These are phyloP conservation scores for Rhizoctonia solani DNA, from an alignment of 1,284 basidiomycete genomes.

Conservation along the genomic window DNA sequence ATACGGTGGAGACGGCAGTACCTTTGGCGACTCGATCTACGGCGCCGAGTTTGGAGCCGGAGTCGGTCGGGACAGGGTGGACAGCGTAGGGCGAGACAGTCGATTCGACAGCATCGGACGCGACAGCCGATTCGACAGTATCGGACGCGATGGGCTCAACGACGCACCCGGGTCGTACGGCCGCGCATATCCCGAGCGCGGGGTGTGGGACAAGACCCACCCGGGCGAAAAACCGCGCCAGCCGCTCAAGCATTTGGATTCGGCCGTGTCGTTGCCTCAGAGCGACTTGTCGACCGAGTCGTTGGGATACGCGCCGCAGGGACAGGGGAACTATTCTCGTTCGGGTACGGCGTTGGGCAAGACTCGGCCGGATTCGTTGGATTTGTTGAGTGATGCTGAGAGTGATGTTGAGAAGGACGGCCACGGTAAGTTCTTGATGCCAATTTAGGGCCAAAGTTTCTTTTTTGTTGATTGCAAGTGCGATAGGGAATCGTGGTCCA, in stretches of 20 bases:
- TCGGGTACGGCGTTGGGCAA: conserved; percentile 11
- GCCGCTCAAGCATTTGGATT: conserved; percentile 15
- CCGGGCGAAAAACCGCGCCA: neutral
- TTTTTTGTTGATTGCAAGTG: neutral
- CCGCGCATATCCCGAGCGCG: conserved; percentile 14
- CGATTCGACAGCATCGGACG: conserved; percentile 5
- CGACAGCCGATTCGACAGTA: conserved; percentile 5
- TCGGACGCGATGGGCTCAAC: neutral
- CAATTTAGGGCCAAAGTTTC: neutral
- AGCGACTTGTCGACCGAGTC: conserved; percentile 22
- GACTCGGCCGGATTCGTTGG: neutral
- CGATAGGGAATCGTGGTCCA: conserved; percentile 18
- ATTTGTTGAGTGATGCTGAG: conserved; percentile 1
- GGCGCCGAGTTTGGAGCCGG: neutral
- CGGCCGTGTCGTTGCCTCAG: conserved; percentile 23
- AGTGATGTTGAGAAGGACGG: neutral
- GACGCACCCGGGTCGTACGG: conserved; percentile 9
- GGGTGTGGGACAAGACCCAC: no score
- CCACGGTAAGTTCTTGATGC: neutral
- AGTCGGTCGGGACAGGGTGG: neutral
- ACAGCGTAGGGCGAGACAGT: neutral
- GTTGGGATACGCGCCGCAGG: no score
- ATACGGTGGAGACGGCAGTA: neutral
- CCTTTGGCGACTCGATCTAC: neutral
- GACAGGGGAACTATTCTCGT: neutral